Conservation (phyloP, 345 rosid genomes). For the Anastatica hierochuntica region DNA sequence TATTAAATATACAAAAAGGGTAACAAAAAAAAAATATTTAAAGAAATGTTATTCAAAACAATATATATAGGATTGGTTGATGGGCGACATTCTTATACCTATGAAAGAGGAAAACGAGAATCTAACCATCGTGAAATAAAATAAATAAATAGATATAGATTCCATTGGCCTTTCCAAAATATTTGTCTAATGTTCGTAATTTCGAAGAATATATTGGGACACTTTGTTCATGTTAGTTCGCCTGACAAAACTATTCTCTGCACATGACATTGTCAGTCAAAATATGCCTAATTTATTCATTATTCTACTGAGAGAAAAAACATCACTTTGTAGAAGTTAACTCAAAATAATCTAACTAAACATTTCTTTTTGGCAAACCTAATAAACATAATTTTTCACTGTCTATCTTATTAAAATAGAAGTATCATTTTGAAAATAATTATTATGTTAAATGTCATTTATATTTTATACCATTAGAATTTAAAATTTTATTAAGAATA, state of each 20-base stretch:
- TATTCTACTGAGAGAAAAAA: too few relatives aligned
- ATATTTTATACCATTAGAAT: too few relatives aligned
- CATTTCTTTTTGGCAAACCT: too few relatives aligned
- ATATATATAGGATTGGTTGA: slow-evolving; percentile 1
- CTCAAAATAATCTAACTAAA: neutral
- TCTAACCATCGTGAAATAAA: neutral
- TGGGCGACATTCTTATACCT: slow-evolving; percentile 11
- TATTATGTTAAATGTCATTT: too few relatives aligned
- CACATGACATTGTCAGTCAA: slow-evolving; percentile 22
- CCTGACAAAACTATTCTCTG: slow-evolving; percentile 20
- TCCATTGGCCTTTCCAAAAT: slow-evolving; percentile 21
- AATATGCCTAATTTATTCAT: slow-evolving; percentile 4
- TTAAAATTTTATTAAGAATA: too few relatives aligned
- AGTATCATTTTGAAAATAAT: too few relatives aligned
- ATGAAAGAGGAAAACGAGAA: slow-evolving; percentile 2
- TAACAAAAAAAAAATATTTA: too few relatives aligned
- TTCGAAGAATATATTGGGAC: slow-evolving; percentile 12
- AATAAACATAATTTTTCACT: too few relatives aligned
- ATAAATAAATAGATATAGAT: slow-evolving; percentile 7
- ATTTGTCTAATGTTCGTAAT: slow-evolving; percentile 14
- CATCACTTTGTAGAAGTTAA: neutral
- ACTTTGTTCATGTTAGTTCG: slow-evolving; percentile 6
- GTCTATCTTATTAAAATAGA: too few relatives aligned
- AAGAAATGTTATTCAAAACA: too few relatives aligned
- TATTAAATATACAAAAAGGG: too few relatives aligned